Conservation (phyloP, 495 filamentous ascomycete species). For the Rusavskia elegans region DNA sequence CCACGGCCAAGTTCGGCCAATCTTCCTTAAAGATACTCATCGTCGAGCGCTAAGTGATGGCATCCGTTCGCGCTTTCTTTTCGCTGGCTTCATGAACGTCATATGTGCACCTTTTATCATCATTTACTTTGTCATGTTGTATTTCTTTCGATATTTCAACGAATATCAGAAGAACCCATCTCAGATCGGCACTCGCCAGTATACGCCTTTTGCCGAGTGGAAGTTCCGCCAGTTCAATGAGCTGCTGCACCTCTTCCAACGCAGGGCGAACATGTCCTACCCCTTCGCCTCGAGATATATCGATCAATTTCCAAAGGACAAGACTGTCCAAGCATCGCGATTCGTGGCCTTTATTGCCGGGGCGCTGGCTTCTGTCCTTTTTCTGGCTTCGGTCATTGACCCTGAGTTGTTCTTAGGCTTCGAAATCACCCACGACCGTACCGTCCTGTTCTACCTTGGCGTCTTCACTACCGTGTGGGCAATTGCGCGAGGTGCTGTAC, state of each 20-base stretch:
- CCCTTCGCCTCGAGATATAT: slow-evolving; percentile 85
- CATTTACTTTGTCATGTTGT: slow-evolving; percentile 66
- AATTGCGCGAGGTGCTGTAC: slow-evolving; percentile 59
- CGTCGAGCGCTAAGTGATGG: slow-evolving; percentile 61
- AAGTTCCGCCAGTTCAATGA: slow-evolving; percentile 99
- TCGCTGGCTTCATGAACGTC: slow-evolving; percentile 74
- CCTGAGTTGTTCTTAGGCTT: slow-evolving; percentile 83
- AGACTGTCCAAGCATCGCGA: slow-evolving; percentile 63
- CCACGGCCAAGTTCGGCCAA: slow-evolving; percentile 61
- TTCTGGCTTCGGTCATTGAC: slow-evolving; percentile 65
- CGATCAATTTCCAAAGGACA: slow-evolving; percentile 92
- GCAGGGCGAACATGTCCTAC: slow-evolving; percentile 83
- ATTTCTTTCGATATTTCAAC: slow-evolving; percentile 85
- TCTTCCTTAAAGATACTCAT: slow-evolving; percentile 70
- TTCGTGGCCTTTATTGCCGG: slow-evolving; percentile 81
- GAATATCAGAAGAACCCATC: slow-evolving; percentile 91
- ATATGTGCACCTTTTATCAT: slow-evolving; percentile 72
- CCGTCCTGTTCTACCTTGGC: slow-evolving; percentile 65
- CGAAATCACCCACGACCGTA: slow-evolving; percentile 73
- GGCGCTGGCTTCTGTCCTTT: slow-evolving; percentile 69
- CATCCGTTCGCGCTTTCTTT: slow-evolving; percentile 58
- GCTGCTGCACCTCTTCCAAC: slow-evolving; percentile 76
- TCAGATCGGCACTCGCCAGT: slow-evolving; percentile 64
- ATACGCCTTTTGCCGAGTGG: slow-evolving; percentile 90
- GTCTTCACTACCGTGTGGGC: slow-evolving; percentile 67